Evolutionary conservation across 768 basidiomycete genomes (phyloP).

Genomic region (Roridomyces roridus): DNA sequence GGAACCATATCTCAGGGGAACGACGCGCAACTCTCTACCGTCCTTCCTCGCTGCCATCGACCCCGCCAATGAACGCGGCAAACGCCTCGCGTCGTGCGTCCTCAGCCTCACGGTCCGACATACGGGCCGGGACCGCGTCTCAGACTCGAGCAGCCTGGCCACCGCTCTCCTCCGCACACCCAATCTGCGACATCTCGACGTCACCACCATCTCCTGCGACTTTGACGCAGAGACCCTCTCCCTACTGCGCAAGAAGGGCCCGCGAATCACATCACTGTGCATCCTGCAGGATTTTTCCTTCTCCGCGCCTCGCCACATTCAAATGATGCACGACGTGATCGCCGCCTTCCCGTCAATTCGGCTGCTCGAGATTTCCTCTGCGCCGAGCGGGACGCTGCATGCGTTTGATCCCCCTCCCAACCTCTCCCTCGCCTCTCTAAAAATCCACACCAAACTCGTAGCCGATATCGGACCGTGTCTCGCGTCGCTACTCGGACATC

Average conservation of each 20-base stretch:
- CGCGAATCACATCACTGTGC: constrained; percentile 8
- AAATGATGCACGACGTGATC: constrained; percentile 17
- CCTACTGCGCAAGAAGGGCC: constrained; percentile 4
- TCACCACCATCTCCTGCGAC: constrained; percentile 16
- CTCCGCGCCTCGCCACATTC: background rate
- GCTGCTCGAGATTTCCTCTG: constrained; percentile 16
- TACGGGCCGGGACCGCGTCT: background rate
- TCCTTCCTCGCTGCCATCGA: constrained; percentile 21
- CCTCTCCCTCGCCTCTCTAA: constrained; percentile 7
- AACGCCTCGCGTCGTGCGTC: constrained; percentile 13
- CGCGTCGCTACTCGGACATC: constrained; percentile 14
- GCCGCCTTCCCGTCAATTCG: constrained; percentile 11
- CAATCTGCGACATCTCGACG: constrained; percentile 22
- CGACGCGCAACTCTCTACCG: background rate
- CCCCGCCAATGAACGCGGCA: constrained; percentile 13
- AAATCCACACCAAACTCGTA: constrained; percentile 5
- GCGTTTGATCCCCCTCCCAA: constrained; percentile 14
- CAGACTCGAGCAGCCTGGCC: constrained; percentile 4
- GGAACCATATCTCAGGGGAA: constrained; percentile 2
- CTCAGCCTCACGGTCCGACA: constrained; percentile 17
- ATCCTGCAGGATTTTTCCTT: constrained; percentile 17
- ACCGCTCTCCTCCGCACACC: constrained; percentile 17
- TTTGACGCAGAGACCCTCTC: constrained; percentile 6
- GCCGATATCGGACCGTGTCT: constrained; percentile 14
- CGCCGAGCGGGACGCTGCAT: background rate